Evolutionary conservation across 2,329 filamentous ascomycete genomes (phyloP).

Genomic region (Tympanopsis confertula): DNA sequence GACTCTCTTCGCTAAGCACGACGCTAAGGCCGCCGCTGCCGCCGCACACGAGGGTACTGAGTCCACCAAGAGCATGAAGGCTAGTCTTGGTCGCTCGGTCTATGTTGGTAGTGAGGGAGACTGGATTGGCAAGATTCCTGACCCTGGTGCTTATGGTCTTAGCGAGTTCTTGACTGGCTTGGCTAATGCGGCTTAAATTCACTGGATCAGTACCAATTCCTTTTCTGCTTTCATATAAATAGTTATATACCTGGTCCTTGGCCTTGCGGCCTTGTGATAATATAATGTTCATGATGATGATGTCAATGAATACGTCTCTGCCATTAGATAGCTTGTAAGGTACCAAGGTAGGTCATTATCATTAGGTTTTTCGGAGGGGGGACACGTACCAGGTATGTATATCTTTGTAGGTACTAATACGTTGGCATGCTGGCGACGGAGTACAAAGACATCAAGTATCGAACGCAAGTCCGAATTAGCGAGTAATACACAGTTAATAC

Average conservation of each 20-base stretch:
- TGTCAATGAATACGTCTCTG: constrained; percentile 1
- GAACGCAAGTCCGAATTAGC: too few relatives aligned
- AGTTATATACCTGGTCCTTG: background rate
- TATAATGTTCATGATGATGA: constrained; percentile 2
- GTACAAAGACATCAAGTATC: too few relatives aligned
- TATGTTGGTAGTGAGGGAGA: constrained; percentile 62
- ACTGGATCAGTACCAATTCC: constrained; percentile 13
- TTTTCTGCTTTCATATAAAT: constrained; percentile 14
- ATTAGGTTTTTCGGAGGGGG: too few relatives aligned
- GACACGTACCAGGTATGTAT: too few relatives aligned
- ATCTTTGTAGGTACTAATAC: too few relatives aligned
- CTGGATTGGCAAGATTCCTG: constrained; percentile 21
- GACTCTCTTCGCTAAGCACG: constrained; percentile 49
- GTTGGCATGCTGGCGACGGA: too few relatives aligned
- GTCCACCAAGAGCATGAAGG: constrained; percentile 82
- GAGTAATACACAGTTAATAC: too few relatives aligned
- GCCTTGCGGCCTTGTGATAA: background rate
- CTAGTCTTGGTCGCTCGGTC: constrained; percentile 72
- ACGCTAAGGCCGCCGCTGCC: constrained; percentile 61
- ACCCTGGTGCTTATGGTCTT: constrained; percentile 62
- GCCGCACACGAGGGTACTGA: constrained; percentile 68
- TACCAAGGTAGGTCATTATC: too few relatives aligned
- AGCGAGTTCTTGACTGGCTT: constrained; percentile 73
- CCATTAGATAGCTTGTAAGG: too few relatives aligned
- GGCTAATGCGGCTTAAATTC: constrained; percentile 37